phyloP scores from a whole-genome alignment of 2,329 filamentous ascomycete genomes.

The Diplodia sapinea region DNA sequence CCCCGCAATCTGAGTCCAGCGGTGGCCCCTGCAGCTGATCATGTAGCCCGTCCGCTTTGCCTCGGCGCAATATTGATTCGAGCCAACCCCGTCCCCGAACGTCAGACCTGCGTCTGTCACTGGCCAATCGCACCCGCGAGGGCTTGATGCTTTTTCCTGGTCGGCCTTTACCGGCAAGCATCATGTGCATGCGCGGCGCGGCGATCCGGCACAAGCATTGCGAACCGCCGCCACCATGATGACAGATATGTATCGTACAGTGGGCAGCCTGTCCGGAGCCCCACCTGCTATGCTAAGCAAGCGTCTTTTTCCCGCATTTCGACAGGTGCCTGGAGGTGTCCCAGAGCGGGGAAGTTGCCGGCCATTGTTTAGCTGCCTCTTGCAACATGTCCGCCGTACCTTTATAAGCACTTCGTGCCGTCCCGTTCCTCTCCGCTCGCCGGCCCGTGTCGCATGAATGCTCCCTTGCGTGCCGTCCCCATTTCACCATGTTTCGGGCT shows the following conservation, averaged over 20 bases:
- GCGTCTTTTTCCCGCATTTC: conserved; percentile 26
- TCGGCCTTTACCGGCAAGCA: too few species aligned
- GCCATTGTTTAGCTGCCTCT: background rate
- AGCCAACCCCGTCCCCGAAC: background rate
- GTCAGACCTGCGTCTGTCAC: conserved; percentile 37
- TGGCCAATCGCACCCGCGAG: conserved; percentile 38
- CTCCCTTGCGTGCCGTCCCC: conserved; percentile 33
- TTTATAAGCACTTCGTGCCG: conserved; percentile 11
- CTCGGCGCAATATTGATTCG: conserved; percentile 34
- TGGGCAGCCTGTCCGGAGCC: background rate
- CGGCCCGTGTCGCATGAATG: conserved; percentile 33
- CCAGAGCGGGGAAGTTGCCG: background rate
- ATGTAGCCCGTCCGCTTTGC: conserved; percentile 44
- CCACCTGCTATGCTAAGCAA: conserved; percentile 13
- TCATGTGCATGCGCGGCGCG: conserved; percentile 20
- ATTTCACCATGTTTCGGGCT: conserved; percentile 44
- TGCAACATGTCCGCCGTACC: background rate
- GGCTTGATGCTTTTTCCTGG: background rate
- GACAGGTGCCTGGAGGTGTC: conserved; percentile 30
- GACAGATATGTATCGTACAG: background rate
- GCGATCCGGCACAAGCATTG: conserved; percentile 17
- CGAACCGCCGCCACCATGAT: background rate
- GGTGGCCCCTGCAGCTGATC: conserved; percentile 48
- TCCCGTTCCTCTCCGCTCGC: conserved; percentile 30
- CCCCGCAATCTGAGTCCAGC: conserved; percentile 46